Conservation (phyloP, 495 filamentous ascomycete genomes). For the Hyaloscypha variabilis region DNA sequence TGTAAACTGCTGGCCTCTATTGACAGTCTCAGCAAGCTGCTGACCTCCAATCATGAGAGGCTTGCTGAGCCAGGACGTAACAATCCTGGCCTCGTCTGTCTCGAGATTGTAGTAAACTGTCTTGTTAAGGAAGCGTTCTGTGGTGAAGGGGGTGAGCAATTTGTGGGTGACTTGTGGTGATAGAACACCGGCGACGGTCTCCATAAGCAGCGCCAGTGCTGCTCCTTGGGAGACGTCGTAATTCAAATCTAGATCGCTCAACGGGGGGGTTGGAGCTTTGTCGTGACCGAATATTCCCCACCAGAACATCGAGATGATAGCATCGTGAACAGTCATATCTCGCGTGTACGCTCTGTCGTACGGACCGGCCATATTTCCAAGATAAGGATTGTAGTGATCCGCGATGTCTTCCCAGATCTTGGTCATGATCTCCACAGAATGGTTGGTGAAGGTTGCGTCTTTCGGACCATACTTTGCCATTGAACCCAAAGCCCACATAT, state of each 20-base stretch:
- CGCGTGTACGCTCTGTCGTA: constrained; percentile 37
- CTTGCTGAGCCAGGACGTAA: constrained; percentile 35
- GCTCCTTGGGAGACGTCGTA: constrained; percentile 35
- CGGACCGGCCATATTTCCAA: constrained; percentile 22
- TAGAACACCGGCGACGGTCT: constrained; percentile 29
- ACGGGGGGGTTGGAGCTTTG: constrained; percentile 33
- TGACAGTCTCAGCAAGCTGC: constrained; percentile 30
- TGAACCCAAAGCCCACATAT: constrained; percentile 35
- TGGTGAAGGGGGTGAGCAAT: constrained; percentile 15
- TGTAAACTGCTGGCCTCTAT: constrained; percentile 33
- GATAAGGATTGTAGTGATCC: constrained; percentile 36
- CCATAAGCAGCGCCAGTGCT: constrained; percentile 32
- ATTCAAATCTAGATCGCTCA: constrained; percentile 32
- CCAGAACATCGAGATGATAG: constrained; percentile 34
- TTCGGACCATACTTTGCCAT: constrained; percentile 34
- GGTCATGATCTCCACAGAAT: constrained; percentile 27
- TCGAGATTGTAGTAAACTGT: constrained; percentile 31
- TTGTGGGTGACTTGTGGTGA: constrained; percentile 12
- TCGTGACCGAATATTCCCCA: constrained; percentile 37
- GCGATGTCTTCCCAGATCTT: constrained; percentile 36
- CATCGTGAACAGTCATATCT: constrained; percentile 34
- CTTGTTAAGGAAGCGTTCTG: constrained; percentile 33
- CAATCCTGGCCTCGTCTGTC: constrained; percentile 26
- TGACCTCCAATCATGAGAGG: constrained; percentile 37
- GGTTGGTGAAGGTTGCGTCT: constrained; percentile 26